Conservation (phyloP, 2,329 filamentous ascomycete genomes). For the Hypoxylon sp. region DNA sequence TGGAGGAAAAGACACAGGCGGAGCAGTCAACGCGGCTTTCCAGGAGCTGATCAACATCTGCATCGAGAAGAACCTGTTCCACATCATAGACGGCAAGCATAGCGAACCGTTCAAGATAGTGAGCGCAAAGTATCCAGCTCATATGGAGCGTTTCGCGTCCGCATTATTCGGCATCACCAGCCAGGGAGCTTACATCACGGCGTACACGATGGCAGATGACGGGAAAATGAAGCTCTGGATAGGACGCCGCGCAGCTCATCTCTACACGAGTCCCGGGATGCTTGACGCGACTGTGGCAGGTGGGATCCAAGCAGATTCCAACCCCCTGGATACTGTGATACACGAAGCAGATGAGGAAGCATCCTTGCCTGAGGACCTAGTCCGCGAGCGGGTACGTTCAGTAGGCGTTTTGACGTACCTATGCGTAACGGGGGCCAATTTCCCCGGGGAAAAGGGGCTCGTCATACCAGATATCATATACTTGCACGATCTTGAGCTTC, state of each 20-base stretch:
- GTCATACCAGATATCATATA: conserved; percentile 65
- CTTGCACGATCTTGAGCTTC: conserved; percentile 81
- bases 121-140: conserved; percentile 47
- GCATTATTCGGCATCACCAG: conserved; percentile 74
- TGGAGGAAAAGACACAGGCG: conserved; percentile 47
- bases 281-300: conserved; percentile 84
- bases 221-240: conserved; percentile 75
- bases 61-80: conserved; percentile 52
- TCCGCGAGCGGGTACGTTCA: conserved; percentile 66
- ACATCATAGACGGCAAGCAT: conserved; percentile 51
- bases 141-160: conserved; percentile 62
- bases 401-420: conserved; percentile 77
- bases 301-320: conserved; percentile 75
- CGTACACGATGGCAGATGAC: conserved; percentile 62
- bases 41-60: conserved; percentile 51
- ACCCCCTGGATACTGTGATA: conserved; percentile 75
- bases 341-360: conserved; percentile 81
- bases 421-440: conserved; percentile 71
- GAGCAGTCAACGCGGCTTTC: conserved; percentile 53
- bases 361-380: conserved; percentile 72
- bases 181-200: conserved; percentile 75
- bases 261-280: conserved; percentile 79
- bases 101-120: conserved; percentile 57
- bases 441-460: conserved; percentile 74
- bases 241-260: conserved; percentile 72